These are phyloP conservation scores for Flueggea neowawraea DNA, from an alignment of 441 rosid genomes.

Conservation along the genomic window DNA sequence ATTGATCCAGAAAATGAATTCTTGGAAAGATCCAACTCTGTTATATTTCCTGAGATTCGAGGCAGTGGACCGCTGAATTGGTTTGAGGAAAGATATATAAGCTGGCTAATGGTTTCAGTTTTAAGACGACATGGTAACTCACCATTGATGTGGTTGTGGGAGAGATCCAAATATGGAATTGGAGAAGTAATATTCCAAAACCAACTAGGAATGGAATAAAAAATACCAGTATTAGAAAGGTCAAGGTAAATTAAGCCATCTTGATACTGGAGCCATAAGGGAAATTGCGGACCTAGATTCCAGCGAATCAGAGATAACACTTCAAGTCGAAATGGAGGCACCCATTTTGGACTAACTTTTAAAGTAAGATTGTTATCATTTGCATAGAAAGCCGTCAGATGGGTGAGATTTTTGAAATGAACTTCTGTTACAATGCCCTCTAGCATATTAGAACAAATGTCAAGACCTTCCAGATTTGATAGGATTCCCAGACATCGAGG, in stretches of 20 bases:
- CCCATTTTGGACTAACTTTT: neutral
- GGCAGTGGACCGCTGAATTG: neutral
- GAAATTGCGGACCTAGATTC: conserved; percentile 17
- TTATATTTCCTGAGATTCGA: neutral
- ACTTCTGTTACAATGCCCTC: too few species aligned
- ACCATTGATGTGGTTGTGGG: conserved; percentile 7
- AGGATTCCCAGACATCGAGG: neutral
- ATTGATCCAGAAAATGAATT: conserved; percentile 1
- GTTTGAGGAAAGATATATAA: conserved; percentile 1
- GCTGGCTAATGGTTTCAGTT: neutral
- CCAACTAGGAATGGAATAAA: conserved; percentile 12
- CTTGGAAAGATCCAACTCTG: neutral
- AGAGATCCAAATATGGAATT: conserved; percentile 3
- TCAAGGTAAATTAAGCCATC: conserved; percentile 7
- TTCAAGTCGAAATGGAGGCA: conserved; percentile 12
- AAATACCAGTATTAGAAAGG: conserved; percentile 13
- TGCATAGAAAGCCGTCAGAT: too few species aligned
- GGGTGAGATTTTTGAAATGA: too few species aligned
- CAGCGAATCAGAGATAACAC: conserved; percentile 11
- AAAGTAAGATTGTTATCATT: too few species aligned
- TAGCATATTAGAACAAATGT: too few species aligned
- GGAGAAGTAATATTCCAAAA: conserved; percentile 15
- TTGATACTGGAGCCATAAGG: conserved; percentile 10
- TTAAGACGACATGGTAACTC: neutral
- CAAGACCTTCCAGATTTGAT: too few species aligned